Base-by-base conservation (phyloP, 768 basidiomycete genomes). In the Ramaria sp. region DNA sequence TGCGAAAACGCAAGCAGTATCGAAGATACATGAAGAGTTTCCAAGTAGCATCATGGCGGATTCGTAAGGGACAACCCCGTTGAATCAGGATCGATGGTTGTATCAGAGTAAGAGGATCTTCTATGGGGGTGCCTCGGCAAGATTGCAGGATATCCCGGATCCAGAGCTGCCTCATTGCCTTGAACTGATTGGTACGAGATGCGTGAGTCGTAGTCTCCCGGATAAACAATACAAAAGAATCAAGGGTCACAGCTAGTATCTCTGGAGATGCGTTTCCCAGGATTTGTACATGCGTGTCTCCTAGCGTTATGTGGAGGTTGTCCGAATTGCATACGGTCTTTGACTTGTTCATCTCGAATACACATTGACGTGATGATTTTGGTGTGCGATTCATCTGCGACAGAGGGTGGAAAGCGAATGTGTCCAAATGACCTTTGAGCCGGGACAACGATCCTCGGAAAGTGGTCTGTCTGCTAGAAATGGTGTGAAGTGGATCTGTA, bases 81-180 rank as follows among this genome's bases (percentile, higher is more conserved):
- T 88, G 88, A 24, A 93, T 79, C 32, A 94, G 74, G 63, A 80
- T 89, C 2, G 89, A 91, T 5, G 88, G 86, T 47, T 91, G 88
- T 28, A 82, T 88, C 30, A 86, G 80, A 20, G 90, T 91, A 13
- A 89, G 71, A 7, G 88, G 85, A 63, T 92, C 87, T 6, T 87
- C 72, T 27, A 79, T 67, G 3, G 78, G 63, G 22, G 73, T 67
- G 28, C 76, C 67, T 32, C 49, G 55, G 32, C 27, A 56, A 32
- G 25, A 27, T 12, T 57, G 47, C 28, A 60, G 28, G 27, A 56
- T 58, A 3, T 49, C 51, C 58, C 54, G 57, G 8, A 56, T 16
- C 15, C 49, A 47, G 28, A 54, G 43, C 16, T 47, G 45, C 39
- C 37, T 34, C 20, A 20, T 18, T n/a, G 18, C 24, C 20, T 20